Evolutionary conservation across 2,329 filamentous ascomycete species (phyloP).

Genomic region (Aureobasidium leucospermi): DNA sequence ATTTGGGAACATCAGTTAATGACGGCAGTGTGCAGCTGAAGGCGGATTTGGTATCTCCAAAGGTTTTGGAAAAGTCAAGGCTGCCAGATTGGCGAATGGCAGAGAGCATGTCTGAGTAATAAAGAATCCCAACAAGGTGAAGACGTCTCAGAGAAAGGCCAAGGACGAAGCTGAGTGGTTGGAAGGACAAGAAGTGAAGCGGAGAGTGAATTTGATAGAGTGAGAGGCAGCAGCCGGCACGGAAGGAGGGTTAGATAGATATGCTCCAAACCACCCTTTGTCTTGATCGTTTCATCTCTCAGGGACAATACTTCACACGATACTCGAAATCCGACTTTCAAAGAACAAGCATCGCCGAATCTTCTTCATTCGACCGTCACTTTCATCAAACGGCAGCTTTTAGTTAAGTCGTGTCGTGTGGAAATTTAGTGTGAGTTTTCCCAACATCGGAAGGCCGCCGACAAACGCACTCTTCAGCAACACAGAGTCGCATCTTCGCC

Average conservation of each 20-base stretch:
- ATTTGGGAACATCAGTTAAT: background rate
- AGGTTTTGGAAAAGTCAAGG: background rate
- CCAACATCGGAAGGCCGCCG: background rate
- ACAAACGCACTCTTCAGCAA: background rate
- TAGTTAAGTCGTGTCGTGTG: conserved; percentile 7
- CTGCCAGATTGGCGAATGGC: background rate
- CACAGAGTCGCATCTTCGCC: background rate
- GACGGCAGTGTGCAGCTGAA: conserved; percentile 4
- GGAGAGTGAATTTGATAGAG: background rate
- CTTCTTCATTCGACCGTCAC: background rate
- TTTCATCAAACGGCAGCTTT: background rate
- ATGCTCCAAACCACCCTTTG: background rate
- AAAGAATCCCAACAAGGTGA: background rate
- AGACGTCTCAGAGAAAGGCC: background rate
- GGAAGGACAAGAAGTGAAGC: background rate
- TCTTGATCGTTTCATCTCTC: background rate
- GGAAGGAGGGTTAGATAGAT: background rate
- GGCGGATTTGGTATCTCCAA: background rate
- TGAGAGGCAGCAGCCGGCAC: background rate
- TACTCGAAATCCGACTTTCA: background rate
- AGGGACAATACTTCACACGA: background rate
- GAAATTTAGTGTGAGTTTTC: background rate
- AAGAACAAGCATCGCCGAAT: background rate
- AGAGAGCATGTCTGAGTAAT: background rate
- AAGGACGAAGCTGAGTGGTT: background rate